Conservation (phyloP, 768 basidiomycete genomes). For the Sistotremastrum suecicum region DNA sequence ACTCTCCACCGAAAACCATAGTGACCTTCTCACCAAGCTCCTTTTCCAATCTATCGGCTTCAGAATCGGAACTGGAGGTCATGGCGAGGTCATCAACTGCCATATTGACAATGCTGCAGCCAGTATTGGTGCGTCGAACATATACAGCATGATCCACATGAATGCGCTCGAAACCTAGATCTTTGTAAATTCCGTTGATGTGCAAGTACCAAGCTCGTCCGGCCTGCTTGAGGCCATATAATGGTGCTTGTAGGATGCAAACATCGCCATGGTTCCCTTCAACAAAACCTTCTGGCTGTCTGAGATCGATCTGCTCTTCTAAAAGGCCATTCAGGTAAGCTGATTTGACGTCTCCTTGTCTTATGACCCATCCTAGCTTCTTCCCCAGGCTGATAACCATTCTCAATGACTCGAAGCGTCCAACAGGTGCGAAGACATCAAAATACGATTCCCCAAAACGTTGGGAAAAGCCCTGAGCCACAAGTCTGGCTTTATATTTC, state of each 20-base stretch:
- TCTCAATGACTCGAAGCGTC: slow-evolving; percentile 12
- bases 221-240: slow-evolving; percentile 18
- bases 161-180: slow-evolving; percentile 4
- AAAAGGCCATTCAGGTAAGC: slow-evolving; percentile 7
- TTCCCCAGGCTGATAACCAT: slow-evolving; percentile 24
- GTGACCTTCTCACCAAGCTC: slow-evolving; percentile 1
- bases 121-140: neutral
- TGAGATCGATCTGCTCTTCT: slow-evolving; percentile 3
- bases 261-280: neutral
- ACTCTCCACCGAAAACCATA: slow-evolving; percentile 1
- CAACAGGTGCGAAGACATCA: too few relatives aligned
- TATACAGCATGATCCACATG: slow-evolving; percentile 7
- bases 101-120: slow-evolving; percentile 9
- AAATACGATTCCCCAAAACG: slow-evolving; percentile 4
- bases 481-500: slow-evolving; percentile 14
- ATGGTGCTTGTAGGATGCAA: slow-evolving; percentile 9
- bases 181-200: slow-evolving; percentile 1
- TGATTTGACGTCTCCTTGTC: slow-evolving; percentile 16
- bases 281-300: slow-evolving; percentile 1
- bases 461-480: slow-evolving; percentile 17
- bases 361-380: slow-evolving; percentile 18
- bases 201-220: slow-evolving; percentile 11
- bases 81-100: slow-evolving; percentile 16
- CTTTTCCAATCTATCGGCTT: neutral
- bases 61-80: neutral